phyloP scores from a whole-genome alignment of 1,139 yeast genomes.

The Pneumocystis sp. region DNA sequence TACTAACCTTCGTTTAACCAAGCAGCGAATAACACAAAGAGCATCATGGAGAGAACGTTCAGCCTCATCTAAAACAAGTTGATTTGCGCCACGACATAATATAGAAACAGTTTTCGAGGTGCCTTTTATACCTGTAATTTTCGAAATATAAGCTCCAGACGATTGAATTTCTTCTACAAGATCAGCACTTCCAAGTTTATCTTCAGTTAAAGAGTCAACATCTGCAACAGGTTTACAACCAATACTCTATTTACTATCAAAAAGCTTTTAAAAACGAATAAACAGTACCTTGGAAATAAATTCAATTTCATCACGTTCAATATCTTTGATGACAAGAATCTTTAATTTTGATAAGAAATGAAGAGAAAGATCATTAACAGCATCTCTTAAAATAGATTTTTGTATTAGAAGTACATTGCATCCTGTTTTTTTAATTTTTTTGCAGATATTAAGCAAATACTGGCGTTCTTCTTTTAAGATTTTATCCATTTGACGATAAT shows the following conservation, averaged over 20 bases:
- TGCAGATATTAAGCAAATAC: constrained; percentile 81
- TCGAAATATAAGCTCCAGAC: constrained; percentile 82
- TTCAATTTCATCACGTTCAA: constrained; percentile 93
- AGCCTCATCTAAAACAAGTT: constrained; percentile 78
- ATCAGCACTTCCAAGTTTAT: constrained; percentile 82
- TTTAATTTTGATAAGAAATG: constrained; percentile 87
- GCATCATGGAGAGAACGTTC: constrained; percentile 97
- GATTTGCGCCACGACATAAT: constrained; percentile 88
- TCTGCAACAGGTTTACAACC: constrained; percentile 97
- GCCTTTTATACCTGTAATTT: constrained; percentile 71
- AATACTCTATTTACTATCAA: constrained; percentile 31
- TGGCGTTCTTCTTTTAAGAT: constrained; percentile 95
- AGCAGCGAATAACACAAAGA: constrained; percentile 85
- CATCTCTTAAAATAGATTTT: constrained; percentile 89
- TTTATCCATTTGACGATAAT: constrained; percentile 97
- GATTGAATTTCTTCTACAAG: constrained; percentile 83
- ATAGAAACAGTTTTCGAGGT: constrained; percentile 69
- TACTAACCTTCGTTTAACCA: constrained; percentile 59
- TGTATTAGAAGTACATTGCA: constrained; percentile 90
- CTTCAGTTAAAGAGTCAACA: constrained; percentile 81
- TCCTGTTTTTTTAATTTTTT: constrained; percentile 88
- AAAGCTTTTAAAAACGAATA: neutral
- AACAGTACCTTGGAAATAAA: constrained; percentile 50
- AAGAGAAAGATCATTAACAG: constrained; percentile 88
- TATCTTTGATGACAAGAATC: constrained; percentile 86